Percentiles rank a stretch among this genome's conserved stretches.
phyloP scores from a whole-genome alignment of 495 filamentous ascomycete species.

The Cryomyces minteri region DNA sequence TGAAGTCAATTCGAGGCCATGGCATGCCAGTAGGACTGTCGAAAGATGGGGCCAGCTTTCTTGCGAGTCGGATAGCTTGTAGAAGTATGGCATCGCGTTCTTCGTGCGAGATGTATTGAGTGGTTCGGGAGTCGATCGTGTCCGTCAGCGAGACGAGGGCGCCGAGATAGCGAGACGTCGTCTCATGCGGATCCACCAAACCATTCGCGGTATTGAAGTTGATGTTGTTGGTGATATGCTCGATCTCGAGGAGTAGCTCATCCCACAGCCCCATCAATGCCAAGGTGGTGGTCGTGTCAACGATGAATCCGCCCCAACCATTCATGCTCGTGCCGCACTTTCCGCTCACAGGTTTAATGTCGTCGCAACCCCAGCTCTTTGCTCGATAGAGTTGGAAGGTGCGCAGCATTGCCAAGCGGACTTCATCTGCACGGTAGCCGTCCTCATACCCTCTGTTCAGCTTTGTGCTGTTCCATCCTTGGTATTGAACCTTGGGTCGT shows the following conservation, averaged over 20 bases:
- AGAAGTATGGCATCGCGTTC: conserved; percentile 10
- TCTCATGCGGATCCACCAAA: conserved; percentile 18
- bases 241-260: conserved; percentile 11
- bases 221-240: conserved; percentile 12
- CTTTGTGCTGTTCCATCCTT: conserved; percentile 4
- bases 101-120: conserved; percentile 5
- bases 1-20: conserved; percentile 17
- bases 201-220: conserved; percentile 12
- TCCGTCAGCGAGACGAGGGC: conserved; percentile 15
- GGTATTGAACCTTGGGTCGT: conserved; percentile 3
- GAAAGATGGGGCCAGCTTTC: conserved; percentile 14
- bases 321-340: conserved; percentile 7
- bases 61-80: conserved; percentile 14
- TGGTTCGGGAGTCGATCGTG: conserved; percentile 11
- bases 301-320: conserved; percentile 21
- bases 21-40: conserved; percentile 16
- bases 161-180: conserved; percentile 17
- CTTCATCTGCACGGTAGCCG: conserved; percentile 1
- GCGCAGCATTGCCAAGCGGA: no score
- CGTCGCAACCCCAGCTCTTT: conserved; percentile 17
- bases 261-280: conserved; percentile 19
- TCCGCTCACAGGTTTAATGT: conserved; percentile 14
- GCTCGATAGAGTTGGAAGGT: background rate
- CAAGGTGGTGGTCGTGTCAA: conserved; percentile 15
- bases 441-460: background rate